Percentiles rank a stretch among this genome's conserved stretches.
Evolutionary conservation across 352 stramenopile species (phyloP).

Genomic region (Globisporangium okanoganense): DNA sequence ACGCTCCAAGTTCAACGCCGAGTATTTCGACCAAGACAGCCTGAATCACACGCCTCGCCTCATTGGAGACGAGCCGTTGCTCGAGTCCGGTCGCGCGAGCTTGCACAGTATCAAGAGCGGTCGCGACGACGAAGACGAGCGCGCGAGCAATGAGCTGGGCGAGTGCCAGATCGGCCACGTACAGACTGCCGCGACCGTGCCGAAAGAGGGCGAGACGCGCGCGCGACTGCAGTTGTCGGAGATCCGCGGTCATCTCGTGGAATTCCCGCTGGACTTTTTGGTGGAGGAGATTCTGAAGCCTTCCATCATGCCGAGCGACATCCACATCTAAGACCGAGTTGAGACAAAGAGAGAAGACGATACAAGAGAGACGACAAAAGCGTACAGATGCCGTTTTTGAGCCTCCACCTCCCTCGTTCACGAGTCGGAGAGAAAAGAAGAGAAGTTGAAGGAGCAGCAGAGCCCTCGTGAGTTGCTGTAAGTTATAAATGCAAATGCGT

Average conservation of each 20-base stretch:
- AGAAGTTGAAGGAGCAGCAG: slow-evolving; percentile 1
- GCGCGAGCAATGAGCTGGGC: slow-evolving; percentile 43
- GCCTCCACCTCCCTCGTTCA: neutral
- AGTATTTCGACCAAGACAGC: slow-evolving; percentile 66
- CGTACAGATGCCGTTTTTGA: slow-evolving; percentile 2
- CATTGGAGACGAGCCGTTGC: slow-evolving; percentile 40
- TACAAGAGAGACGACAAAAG: neutral
- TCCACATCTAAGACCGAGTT: slow-evolving; percentile 75
- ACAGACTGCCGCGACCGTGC: slow-evolving; percentile 78
- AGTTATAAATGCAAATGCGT: slow-evolving; percentile 12
- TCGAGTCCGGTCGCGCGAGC: slow-evolving; percentile 53
- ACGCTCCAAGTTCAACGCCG: slow-evolving; percentile 72
- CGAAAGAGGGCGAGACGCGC: slow-evolving; percentile 68
- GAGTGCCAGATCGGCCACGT: slow-evolving; percentile 84
- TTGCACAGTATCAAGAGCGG: slow-evolving; percentile 28
- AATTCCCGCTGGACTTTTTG: slow-evolving; percentile 84
- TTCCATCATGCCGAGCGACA: slow-evolving; percentile 73
- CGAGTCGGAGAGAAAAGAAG: slow-evolving; percentile 5
- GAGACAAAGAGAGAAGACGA: neutral
- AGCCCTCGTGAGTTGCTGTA: slow-evolving; percentile 5
- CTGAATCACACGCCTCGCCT: slow-evolving; percentile 25
- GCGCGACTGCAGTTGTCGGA: slow-evolving; percentile 70
- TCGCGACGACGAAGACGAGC: slow-evolving; percentile 28
- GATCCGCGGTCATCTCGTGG: slow-evolving; percentile 81
- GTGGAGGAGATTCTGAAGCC: slow-evolving; percentile 82